Base-by-base conservation (phyloP, 148 eudicot genomes). In the Drosera capensis region DNA sequence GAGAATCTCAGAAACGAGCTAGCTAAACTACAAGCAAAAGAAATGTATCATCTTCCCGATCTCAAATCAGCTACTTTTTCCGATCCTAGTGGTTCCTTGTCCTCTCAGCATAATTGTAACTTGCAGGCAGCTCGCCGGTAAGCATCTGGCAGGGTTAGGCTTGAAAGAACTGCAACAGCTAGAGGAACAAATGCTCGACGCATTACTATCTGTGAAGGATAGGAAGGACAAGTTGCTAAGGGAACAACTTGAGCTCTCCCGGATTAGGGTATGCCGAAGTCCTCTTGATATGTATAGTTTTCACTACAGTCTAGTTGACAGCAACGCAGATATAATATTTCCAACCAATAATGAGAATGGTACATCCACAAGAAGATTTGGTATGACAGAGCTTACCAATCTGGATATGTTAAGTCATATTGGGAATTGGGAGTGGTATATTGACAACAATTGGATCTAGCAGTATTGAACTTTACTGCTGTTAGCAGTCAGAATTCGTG, bases 181-280 rank as follows among this genome's bases (percentile, higher is more conserved):
- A 16, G 96, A 86, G 54, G 71, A 65, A 60, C 79, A 76, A 57
- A 64, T 86, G 20, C 73, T 30, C 55, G 75, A 68, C 43, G 77
- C 79, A 23, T 62, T 86, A 45, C 35, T 60, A n/a, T 62, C 75
- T 34, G 68, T 82, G 53, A 86, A 82, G 65, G 73, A 72, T 16
- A 73, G 65, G 56, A 86, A 79, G 94, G 94, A 84, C 59, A 67
- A 77, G 48, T 1, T 84, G 41, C 59, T 79, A 57, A 45, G 59
- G 65, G 72, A 71, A 44, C 72, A 84, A 62, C 59, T 84, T 13
- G 77, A 70, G 30, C 52, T 59, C 43, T 73, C 84, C 14, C 64
- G 61, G 49, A 23, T 57, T 49, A 72, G 66, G 80, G 87, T 75
- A 72, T 15, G 24, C 37, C 23, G 29, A 20, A 36, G 16, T 47